These are phyloP conservation scores for Coemansia sp. DNA, from an alignment of 192 early-diverging fungal genomes.

Conservation along the genomic window DNA sequence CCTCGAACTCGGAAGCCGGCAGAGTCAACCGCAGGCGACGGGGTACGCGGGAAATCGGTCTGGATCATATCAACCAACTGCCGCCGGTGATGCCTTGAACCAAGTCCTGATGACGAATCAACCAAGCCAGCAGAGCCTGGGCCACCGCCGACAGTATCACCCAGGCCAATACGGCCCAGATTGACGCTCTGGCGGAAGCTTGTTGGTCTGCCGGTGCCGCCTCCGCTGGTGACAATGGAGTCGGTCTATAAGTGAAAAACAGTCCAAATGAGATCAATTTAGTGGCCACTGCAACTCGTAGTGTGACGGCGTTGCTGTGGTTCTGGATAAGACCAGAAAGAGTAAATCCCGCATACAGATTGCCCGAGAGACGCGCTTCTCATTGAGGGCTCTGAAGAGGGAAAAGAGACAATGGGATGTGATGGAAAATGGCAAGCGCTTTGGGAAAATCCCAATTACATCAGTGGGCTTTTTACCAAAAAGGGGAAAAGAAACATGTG, in stretches of 20 bases:
- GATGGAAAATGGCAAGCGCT: not conserved
- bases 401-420: not conserved
- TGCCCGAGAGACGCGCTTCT: not conserved
- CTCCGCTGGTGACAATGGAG: slow-evolving; percentile 20
- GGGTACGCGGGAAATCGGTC: slow-evolving; percentile 51
- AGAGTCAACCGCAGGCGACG: slow-evolving; percentile 45
- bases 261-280: not conserved
- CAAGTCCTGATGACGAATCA: slow-evolving; percentile 14
- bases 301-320: not conserved
- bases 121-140: slow-evolving; percentile 12
- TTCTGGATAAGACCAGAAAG: not conserved
- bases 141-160: slow-evolving; percentile 10
- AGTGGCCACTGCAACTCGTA: not conserved
- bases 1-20: slow-evolving; percentile 18
- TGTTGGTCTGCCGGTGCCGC: slow-evolving; percentile 17
- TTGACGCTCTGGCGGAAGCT: slow-evolving; percentile 25
- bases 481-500: not conserved
- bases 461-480: not conserved
- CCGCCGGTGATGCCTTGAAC: slow-evolving; percentile 33
- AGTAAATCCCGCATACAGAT: not conserved
- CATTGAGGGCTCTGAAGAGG: not conserved
- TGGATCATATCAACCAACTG: slow-evolving; percentile 53
- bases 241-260: slow-evolving; percentile 24
- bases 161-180: slow-evolving; percentile 24
- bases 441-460: slow-evolving; percentile 9